Base-by-base conservation (phyloP, 805 yeast species). In the Scheffersomyces amazonensis region DNA sequence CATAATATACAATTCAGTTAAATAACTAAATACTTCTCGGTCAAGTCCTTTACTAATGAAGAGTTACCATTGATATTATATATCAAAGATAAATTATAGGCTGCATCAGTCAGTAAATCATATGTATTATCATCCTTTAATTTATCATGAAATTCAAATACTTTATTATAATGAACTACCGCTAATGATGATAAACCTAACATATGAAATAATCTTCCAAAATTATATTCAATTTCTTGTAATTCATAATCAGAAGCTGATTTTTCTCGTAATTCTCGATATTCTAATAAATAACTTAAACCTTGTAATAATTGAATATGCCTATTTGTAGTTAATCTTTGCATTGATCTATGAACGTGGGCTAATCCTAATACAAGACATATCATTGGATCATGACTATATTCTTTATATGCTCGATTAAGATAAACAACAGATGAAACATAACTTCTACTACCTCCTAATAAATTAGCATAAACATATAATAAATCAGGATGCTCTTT, bases 1-100 rank as follows among this genome's bases (percentile, higher is more conserved):
- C 89, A 81, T 58, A 91, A 91, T 20, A 90, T 69, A 52, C 98
- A 76, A 12, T 91, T 97, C 98, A 90, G 91, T n/a, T n/a, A 40
- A 28, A 37, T 22, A 36, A 70, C 75, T 34, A 91, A 65, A 58
- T 85, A 83, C 53, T 72, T 63, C 36, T 82, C 83, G 63, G 87
- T 80, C 16, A 90, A 56, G 27, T 65, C 60, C 39, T 77, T 71
- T 0, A 96, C 90, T 31, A 82, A 65, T 37, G 62, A 63, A 10
- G 78, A 64, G 53, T 90, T 90, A 4, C 95, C 95, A 54, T 82
- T 82, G 46, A 75, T 68, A 41, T 80, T 80, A 60, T 87, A 91
- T 17, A 91, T 83, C 50, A 83, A 69, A 22, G 81, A 73, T 48
- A 89, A 64, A 53, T 91, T 91, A 54, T 90, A 88, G 1, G 97